phyloP scores from a whole-genome alignment of 306 rosid species.

The Fagus crenata region DNA sequence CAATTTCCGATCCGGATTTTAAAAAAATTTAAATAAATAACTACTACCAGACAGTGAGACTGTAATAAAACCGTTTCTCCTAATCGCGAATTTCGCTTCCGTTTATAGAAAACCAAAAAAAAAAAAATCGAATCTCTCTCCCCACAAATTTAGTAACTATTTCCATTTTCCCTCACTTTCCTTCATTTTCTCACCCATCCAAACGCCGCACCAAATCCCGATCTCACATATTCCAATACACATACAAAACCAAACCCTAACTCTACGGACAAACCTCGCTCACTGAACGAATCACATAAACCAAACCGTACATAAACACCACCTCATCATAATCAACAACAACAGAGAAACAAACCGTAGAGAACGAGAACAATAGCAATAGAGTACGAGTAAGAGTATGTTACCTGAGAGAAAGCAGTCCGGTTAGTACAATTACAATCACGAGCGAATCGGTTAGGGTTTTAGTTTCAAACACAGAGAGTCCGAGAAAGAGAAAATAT shows the following conservation, averaged over 20 bases:
- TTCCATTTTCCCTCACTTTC: not conserved
- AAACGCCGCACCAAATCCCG: conserved; percentile 13
- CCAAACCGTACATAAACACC: not conserved
- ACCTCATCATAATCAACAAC: not conserved
- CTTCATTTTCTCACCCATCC: conserved; percentile 19
- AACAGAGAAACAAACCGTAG: not conserved
- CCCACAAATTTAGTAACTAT: not conserved
- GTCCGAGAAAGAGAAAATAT: conserved; percentile 7
- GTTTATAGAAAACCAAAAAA: not conserved
- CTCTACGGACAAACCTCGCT: not conserved
- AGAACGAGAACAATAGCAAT: not conserved
- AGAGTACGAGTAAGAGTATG: too few species aligned
- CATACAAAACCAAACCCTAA: not conserved
- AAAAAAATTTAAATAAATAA: not conserved
- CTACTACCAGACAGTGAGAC: not conserved
- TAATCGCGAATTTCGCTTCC: not conserved
- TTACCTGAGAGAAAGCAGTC: not conserved
- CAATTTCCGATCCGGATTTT: not conserved
- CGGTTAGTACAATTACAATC: not conserved
- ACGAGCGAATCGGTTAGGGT: conserved; percentile 15
- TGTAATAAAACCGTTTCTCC: not conserved
- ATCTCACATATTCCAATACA: conserved; percentile 25
- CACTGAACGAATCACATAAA: not conserved
- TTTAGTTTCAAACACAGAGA: conserved; percentile 22
- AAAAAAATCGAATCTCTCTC: not conserved